A percentile compares a stretch with the other conserved stretches of the same genome.
Evolutionary conservation across 2,329 filamentous ascomycete species (phyloP).

Genomic region (Cladosporium phlei): DNA sequence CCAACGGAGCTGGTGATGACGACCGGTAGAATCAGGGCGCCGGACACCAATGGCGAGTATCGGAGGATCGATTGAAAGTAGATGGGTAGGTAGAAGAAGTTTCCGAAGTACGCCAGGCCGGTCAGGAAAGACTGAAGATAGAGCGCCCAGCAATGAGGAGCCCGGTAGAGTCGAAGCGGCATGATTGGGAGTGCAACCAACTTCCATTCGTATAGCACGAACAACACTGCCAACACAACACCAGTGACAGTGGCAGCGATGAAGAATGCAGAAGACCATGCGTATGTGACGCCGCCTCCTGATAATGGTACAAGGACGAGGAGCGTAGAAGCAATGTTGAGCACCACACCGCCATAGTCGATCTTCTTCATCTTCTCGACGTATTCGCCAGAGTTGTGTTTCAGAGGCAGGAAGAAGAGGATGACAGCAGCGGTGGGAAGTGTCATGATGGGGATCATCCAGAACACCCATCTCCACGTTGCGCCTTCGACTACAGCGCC

Average conservation of each 20-base stretch:
- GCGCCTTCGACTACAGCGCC: constrained; percentile 30
- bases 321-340: constrained; percentile 11
- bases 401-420: constrained; percentile 16
- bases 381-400: constrained; percentile 23
- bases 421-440: constrained; percentile 14
- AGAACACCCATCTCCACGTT: constrained; percentile 14
- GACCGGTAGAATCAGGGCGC: constrained; percentile 35
- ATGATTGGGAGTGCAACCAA: constrained; percentile 10
- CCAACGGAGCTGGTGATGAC: constrained; percentile 5
- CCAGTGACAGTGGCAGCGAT: constrained; percentile 8
- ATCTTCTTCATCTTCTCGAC: constrained; percentile 27
- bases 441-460: constrained; percentile 14
- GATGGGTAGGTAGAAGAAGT: constrained; percentile 35
- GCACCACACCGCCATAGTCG: constrained; percentile 8
- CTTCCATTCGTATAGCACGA: constrained; percentile 13
- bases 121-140: constrained; percentile 9
- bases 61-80: constrained; percentile 41
- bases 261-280: constrained; percentile 11
- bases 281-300: constrained; percentile 8
- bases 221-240: constrained; percentile 8
- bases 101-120: constrained; percentile 14
- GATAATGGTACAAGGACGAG: constrained; percentile 6
- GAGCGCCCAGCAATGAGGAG: constrained; percentile 6
- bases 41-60: constrained; percentile 35
- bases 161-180: constrained; percentile 9